Evolutionary conservation across 139 green algal species (phyloP).

Genomic region (Coccomyxa sp.): DNA sequence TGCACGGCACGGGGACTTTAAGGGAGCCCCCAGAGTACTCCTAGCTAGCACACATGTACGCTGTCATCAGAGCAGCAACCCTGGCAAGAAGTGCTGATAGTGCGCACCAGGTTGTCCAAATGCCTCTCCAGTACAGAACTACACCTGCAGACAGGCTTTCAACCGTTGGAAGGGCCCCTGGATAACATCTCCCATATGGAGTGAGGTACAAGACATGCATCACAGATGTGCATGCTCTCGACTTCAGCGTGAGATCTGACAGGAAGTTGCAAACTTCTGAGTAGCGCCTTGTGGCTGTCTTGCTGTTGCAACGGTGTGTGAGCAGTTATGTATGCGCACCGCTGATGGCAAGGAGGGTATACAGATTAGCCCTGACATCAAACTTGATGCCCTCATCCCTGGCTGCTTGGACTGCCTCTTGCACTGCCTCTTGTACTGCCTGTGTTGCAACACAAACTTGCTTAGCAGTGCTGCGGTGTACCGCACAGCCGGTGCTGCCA

Average conservation of each 20-base stretch:
- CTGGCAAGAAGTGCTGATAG: background rate
- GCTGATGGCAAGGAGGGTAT: slow-evolving; percentile 28
- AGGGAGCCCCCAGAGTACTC: background rate
- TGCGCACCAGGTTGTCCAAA: slow-evolving; percentile 33
- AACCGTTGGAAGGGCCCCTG: too few species aligned
- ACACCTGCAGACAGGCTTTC: too few species aligned
- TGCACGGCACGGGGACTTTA: background rate
- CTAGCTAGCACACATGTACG: background rate
- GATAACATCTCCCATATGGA: too few species aligned
- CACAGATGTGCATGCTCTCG: background rate
- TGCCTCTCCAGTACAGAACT: slow-evolving; percentile 60
- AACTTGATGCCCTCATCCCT: slow-evolving; percentile 12
- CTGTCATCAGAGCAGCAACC: background rate
- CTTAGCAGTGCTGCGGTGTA: too few species aligned
- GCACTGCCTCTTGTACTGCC: slow-evolving; percentile 1
- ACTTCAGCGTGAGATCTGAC: too few species aligned
- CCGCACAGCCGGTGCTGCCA: too few species aligned
- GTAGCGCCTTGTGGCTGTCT: too few species aligned
- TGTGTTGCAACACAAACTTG: too few species aligned
- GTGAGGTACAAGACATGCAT: background rate
- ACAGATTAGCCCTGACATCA: slow-evolving; percentile 30
- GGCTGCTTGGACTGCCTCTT: background rate
- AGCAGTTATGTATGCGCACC: too few species aligned
- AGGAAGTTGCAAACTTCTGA: too few species aligned
- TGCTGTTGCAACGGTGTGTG: too few species aligned